Conservation (phyloP, 768 basidiomycete genomes). For the Podaxis sp. region DNA sequence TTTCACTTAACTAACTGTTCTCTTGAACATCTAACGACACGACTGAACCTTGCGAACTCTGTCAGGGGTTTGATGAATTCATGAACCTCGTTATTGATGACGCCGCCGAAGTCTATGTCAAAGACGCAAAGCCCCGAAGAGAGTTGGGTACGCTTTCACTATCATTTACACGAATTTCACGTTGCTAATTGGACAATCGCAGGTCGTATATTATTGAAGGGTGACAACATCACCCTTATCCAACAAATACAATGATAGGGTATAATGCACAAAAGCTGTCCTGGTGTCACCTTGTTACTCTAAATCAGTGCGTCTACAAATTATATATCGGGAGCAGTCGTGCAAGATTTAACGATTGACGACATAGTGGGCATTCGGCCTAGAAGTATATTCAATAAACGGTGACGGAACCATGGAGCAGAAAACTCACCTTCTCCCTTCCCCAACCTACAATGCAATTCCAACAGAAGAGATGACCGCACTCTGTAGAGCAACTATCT, state of each 20-base stretch:
- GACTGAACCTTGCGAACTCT: background rate
- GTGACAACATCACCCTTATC: slow-evolving; percentile 98
- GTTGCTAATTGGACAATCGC: slow-evolving; percentile 14
- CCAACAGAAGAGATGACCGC: slow-evolving; percentile 91
- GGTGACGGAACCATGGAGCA: background rate
- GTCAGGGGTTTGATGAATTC: slow-evolving; percentile 97
- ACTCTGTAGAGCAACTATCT: slow-evolving; percentile 80
- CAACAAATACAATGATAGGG: slow-evolving; percentile 49
- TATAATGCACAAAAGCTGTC: slow-evolving; percentile 1
- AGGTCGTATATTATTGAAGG: slow-evolving; percentile 96
- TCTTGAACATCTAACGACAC: slow-evolving; percentile 12
- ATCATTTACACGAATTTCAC: slow-evolving; percentile 1
- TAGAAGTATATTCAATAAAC: slow-evolving; percentile 24
- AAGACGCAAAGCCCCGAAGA: slow-evolving; percentile 81
- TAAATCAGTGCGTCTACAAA: slow-evolving; percentile 39
- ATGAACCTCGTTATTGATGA: slow-evolving; percentile 98
- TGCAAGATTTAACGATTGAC: slow-evolving; percentile 69
- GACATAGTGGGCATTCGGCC: slow-evolving; percentile 87
- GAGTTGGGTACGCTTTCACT: slow-evolving; percentile 63
- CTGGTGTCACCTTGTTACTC: background rate
- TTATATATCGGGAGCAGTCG: slow-evolving; percentile 82
- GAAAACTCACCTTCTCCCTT: slow-evolving; percentile 66
- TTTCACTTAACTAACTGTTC: slow-evolving; percentile 2
- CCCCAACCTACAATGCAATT: slow-evolving; percentile 88
- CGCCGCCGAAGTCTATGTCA: slow-evolving; percentile 87